A percentile compares a stretch with the other conserved stretches of the same genome.
These are phyloP conservation scores for Amoebophrya sp. DNA, from an alignment of 169 alveolate genomes.

Conservation along the genomic window DNA sequence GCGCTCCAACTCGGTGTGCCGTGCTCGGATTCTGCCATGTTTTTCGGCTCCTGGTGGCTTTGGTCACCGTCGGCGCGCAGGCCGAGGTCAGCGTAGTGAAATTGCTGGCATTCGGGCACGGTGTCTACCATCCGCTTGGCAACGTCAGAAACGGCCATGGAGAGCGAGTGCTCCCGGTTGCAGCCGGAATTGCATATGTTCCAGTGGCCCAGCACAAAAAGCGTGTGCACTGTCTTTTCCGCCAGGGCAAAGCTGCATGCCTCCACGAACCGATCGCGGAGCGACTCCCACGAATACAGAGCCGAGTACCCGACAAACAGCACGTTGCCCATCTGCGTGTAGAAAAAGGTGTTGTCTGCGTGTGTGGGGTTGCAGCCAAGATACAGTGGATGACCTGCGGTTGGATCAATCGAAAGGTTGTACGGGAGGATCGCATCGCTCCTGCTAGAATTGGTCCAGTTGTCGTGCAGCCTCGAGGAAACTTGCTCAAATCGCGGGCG, in stretches of 20 bases:
- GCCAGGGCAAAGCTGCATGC: background rate
- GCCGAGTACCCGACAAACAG: background rate
- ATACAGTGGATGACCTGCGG: background rate
- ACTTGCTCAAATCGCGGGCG: no score
- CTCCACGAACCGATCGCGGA: background rate
- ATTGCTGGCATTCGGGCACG: background rate
- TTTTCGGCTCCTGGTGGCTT: background rate
- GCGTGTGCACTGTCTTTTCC: background rate
- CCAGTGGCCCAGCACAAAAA: background rate
- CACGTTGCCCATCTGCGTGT: conserved; percentile 8
- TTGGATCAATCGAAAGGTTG: background rate
- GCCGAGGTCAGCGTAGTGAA: background rate
- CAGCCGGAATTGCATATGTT: background rate
- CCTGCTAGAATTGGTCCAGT: background rate
- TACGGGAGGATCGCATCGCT: background rate
- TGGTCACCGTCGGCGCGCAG: background rate
- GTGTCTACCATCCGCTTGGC: background rate
- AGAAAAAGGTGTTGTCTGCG: background rate
- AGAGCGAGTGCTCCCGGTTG: background rate
- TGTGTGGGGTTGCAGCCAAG: background rate
- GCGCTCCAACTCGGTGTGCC: background rate
- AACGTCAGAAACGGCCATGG: background rate
- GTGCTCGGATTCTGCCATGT: background rate
- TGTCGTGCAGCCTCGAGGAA: no score
- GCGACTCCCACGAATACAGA: background rate